A percentile compares a stretch with the other conserved stretches of the same genome.
These are phyloP conservation scores for Mikania micrantha DNA, from an alignment of 129 eudicot genomes.

Conservation along the genomic window DNA sequence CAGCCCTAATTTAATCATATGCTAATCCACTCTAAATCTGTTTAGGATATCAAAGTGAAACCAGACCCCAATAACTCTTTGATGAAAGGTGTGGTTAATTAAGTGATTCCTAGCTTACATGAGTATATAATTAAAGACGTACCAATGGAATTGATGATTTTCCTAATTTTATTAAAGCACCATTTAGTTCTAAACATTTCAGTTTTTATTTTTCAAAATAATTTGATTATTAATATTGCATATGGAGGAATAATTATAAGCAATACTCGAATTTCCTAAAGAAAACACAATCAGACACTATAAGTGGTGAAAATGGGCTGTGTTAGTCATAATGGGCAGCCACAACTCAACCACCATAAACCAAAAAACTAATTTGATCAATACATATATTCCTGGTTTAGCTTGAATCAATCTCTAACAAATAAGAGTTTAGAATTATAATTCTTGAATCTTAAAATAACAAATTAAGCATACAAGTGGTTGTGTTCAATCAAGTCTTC, in stretches of 20 bases:
- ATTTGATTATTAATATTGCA: not conserved
- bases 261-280: not conserved
- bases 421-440: not conserved
- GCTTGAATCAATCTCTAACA: not conserved
- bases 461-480: not conserved
- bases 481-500: slow-evolving; percentile 52
- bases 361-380: not conserved
- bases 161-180: no score
- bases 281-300: not conserved
- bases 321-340: not conserved
- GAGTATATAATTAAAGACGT: no score
- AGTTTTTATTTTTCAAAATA: not conserved
- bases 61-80: no score
- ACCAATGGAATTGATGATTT: no score
- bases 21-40: no score
- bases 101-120: no score
- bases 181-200: not conserved
- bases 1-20: no score
- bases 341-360: not conserved
- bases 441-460: not conserved
- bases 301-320: not conserved
- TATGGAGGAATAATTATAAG: not conserved
- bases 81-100: no score
- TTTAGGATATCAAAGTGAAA: no score
- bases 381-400: not conserved